Base-by-base conservation (phyloP, 768 basidiomycete species). In the Hemileccinum rubropunctum region DNA sequence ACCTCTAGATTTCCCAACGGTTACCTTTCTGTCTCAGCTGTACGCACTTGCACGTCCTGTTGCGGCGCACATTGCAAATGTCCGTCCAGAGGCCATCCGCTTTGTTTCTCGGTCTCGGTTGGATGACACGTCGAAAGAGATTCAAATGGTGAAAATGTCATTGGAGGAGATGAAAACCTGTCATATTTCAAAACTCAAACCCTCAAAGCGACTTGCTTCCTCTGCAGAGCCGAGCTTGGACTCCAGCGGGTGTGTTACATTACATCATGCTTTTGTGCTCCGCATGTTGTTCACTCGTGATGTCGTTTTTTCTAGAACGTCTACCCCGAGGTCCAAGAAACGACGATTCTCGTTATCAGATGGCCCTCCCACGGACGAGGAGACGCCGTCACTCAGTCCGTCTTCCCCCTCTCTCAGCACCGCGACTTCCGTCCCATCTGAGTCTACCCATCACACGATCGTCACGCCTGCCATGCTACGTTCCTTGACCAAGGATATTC, bases 401-500 rank as follows among this genome's bases (percentile, higher is more conserved):
- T 45, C 57, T 8, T 75, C 77, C 0, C 76, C 79, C 8, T 77
- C 81, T 2, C 76, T 76, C 1, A 80, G 79, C 33, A 65, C 66
- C 18, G 73, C 74, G 39, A 75, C 74, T 0, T 76, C 77, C 1
- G 65, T 74, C 5, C 57, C 64, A 26, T 66, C 71, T 10, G 69
- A 66, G 30, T 45, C 50, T 3, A 65, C 73, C 18, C 56, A 60
- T 13, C 53, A 38, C 14, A 69, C 75, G 15, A 52, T 70, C 17
- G 76, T 86, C 32, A 86, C 84, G 3, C 69, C 81, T 21, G 80
- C 81, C 14, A 87, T 87, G 85, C 62, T 88, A 42, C 79, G 82
- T 32, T 62, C 64, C 5, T 26, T 68, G 44, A 63, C 66, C 38
- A 64, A 53, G 32, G 60, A 70, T 36, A 54, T 68, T 37, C 64